Base-by-base conservation (phyloP, 2,329 filamentous ascomycete species). In the Acephala macrosclerotiorum region DNA sequence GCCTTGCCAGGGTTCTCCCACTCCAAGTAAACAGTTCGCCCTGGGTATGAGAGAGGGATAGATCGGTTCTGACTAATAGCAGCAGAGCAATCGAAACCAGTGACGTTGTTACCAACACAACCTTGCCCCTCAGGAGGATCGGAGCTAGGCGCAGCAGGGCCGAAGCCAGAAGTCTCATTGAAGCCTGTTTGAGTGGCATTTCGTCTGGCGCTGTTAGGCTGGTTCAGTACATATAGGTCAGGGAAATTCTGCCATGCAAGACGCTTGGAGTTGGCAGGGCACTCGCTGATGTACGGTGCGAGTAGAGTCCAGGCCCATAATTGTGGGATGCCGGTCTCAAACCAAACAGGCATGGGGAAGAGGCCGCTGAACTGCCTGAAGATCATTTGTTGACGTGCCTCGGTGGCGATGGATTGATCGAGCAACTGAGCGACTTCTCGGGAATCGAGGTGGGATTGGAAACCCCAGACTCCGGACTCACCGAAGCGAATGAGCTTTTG, bases 201-300 rank as follows among this genome's bases (percentile, higher is more conserved):
- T 75, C 88, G 81, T 29, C 90, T 87, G 66, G 87, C 88, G 25
- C 89, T 85, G 78, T 94, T 95, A 2, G 92, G 89, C 75, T 95
- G 89, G 79, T 95, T 94, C 35, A 91, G 80, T 58, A 96, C 83
- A 71, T 85, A 82, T 18, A 96, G 80, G 0, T 86, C 84, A 0
- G 92, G 93, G 80, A 92, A 94, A 81, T 96, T 96, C 76, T 95
- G 91, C 92, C 93, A 96, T 26, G 88, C 85, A 35, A 96, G 82
- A 7, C 91, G 87, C 0, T 91, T 95, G 71, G 90, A 88, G 76
- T 90, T 87, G 51, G 79, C 80, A 0, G 93, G 92, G 77, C 93
- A 96, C 5, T 84, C 89, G 40, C 87, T 89, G 77, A 96, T 94
- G 78, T 94, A 94, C 0, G 92, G 93, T 0, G 93, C 92, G 4